Percentiles rank a stretch among this genome's conserved stretches.
phyloP scores from a whole-genome alignment of 768 basidiomycete genomes.

The Candolleomyces aberdarensis region DNA sequence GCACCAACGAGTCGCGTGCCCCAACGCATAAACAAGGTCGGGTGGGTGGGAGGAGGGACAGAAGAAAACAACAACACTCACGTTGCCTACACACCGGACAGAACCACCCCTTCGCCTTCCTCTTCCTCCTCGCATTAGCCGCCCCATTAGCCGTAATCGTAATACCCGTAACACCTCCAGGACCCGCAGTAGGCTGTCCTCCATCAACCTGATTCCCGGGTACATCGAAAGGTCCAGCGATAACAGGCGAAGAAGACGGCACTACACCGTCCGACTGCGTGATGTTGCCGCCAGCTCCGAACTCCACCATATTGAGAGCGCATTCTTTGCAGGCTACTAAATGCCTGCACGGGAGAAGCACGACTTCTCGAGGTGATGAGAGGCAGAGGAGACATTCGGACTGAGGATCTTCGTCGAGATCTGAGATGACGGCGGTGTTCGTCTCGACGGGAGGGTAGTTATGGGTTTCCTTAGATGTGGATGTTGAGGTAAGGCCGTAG shows the following conservation, averaged over 20 bases:
- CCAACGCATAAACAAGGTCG: too few relatives aligned
- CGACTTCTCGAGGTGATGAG: conserved; percentile 84
- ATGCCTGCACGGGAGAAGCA: conserved; percentile 90
- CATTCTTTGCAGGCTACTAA: conserved; percentile 95
- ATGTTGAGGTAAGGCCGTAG: conserved; percentile 75
- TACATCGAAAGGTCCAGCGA: conserved; percentile 33
- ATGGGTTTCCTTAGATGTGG: conserved; percentile 34
- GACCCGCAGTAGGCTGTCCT: conserved; percentile 19
- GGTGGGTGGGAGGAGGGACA: not conserved
- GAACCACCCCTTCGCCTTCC: conserved; percentile 96
- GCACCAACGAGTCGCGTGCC: too few relatives aligned
- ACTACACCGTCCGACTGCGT: conserved; percentile 43
- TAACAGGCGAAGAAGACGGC: conserved; percentile 28
- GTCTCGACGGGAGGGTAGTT: conserved; percentile 29
- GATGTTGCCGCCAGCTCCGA: conserved; percentile 88
- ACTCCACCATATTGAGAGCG: conserved; percentile 96
- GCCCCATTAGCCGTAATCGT: conserved; percentile 21
- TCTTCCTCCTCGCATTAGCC: conserved; percentile 63
- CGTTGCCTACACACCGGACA: conserved; percentile 96
- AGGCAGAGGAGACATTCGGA: conserved; percentile 87
- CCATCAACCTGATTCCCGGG: conserved; percentile 27
- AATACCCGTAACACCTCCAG: conserved; percentile 22
- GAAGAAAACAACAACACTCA: conserved; percentile 37
- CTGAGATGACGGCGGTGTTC: conserved; percentile 9
- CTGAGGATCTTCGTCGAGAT: conserved; percentile 71